phyloP scores from a whole-genome alignment of 177 flowering plant genomes.

The Telopea speciosissima region DNA sequence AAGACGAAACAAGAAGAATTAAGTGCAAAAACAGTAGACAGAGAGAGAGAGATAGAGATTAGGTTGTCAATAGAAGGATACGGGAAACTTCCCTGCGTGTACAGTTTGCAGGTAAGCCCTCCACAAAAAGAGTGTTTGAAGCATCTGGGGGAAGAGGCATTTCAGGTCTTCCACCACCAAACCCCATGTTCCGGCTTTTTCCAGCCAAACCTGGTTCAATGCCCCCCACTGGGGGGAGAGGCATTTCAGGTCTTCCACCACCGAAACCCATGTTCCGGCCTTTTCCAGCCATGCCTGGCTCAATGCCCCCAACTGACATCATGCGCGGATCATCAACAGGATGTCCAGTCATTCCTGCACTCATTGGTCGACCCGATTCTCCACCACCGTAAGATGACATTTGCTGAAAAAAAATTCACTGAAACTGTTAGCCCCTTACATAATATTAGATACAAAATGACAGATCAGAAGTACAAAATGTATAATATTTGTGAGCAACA shows the following conservation, averaged over 20 bases:
- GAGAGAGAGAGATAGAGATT: no score
- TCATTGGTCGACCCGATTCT: slow-evolving; percentile 40
- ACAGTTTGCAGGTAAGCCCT: slow-evolving; percentile 82
- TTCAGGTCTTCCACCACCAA: slow-evolving; percentile 50
- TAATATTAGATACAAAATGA: neutral
- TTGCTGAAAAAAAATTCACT: slow-evolving; percentile 32
- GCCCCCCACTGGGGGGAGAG: slow-evolving; percentile 65
- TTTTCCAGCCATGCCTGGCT: slow-evolving; percentile 33
- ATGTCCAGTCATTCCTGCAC: slow-evolving; percentile 34
- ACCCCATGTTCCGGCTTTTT: slow-evolving; percentile 34
- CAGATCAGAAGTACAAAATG: neutral
- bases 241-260: slow-evolving; percentile 45
- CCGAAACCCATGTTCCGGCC: slow-evolving; percentile 35
- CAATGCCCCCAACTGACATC: slow-evolving; percentile 34
- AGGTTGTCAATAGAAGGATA: slow-evolving; percentile 49
- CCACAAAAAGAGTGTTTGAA: slow-evolving; percentile 70
- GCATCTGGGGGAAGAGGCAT: slow-evolving; percentile 75
- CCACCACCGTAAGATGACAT: slow-evolving; percentile 45
- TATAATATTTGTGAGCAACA: neutral
- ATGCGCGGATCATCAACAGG: slow-evolving; percentile 49
- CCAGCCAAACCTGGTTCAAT: slow-evolving; percentile 32
- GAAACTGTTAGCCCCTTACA: slow-evolving; percentile 2
- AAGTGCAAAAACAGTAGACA: neutral
- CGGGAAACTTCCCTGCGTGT: slow-evolving; percentile 87
- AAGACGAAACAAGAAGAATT: neutral